Conservation (phyloP, 306 rosid genomes). For the Prunus fruticosa region DNA sequence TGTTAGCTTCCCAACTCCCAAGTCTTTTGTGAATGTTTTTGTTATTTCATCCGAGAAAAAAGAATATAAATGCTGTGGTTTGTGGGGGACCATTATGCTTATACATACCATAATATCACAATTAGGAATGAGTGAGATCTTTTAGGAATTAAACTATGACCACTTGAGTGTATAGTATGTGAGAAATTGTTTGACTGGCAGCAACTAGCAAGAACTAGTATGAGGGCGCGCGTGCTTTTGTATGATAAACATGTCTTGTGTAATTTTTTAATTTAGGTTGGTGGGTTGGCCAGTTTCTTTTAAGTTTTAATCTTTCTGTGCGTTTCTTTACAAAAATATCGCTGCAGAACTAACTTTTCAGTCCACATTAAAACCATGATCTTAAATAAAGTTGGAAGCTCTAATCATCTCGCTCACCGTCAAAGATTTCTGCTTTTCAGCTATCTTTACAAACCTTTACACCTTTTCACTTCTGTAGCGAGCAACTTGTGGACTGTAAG, state of each 20-base stretch:
- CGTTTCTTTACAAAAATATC: slow-evolving; percentile 20
- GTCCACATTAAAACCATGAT: slow-evolving; percentile 35
- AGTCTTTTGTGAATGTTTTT: background rate
- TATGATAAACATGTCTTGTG: background rate
- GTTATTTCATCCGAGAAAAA: background rate
- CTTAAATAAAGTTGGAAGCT: slow-evolving; percentile 26
- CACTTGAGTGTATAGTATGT: background rate
- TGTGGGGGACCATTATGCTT: background rate
- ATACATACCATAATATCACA: background rate
- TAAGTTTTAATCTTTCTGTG: background rate
- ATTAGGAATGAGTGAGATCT: background rate
- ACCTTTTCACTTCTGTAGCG: slow-evolving; percentile 19
- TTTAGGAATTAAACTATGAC: background rate
- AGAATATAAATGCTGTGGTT: background rate
- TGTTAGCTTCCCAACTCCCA: background rate
- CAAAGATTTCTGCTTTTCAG: slow-evolving; percentile 24
- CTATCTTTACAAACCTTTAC: slow-evolving; percentile 24
- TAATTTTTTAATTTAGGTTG: slow-evolving; percentile 10
- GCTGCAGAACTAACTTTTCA: slow-evolving; percentile 18
- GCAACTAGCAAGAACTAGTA: background rate
- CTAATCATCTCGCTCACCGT: slow-evolving; percentile 12
- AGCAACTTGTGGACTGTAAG: slow-evolving; percentile 36
- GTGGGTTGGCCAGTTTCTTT: slow-evolving; percentile 14
- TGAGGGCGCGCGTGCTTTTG: no score
- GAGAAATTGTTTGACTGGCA: background rate